Evolutionary conservation across 148 eudicot species (phyloP), one percentile per base, ranked within the genome.

Genomic region (Dysphania ambrosioides): DNA sequence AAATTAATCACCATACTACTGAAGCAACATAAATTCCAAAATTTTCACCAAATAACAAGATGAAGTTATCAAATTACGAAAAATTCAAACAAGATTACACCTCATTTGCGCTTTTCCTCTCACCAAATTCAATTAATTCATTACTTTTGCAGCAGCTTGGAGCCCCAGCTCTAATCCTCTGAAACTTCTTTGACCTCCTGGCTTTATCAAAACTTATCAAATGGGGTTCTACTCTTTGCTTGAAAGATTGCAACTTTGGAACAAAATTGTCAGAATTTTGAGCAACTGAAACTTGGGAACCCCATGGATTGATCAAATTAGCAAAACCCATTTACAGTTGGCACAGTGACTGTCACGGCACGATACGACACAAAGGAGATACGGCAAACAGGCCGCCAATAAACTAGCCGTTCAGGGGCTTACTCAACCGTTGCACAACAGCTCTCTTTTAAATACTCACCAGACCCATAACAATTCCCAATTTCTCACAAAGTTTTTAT

Each of bases 41-140:
- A 3, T n/a, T n/a, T 5, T 59, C 44, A 65, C 31, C 41, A n/a
- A 32, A 65, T 38, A 62, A 56, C 5, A 19, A 65, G 6, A 44
- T 2, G 36, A 49, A 75, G 3, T 36, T 23, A 36, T 65, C 1
- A 27, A 13, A 51, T 26, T 24, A 5, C 4, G 24, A 42, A 24
- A 2, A 51, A 75, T 30, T 12, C 7, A 66, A 44, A 21, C 12
- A 8, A 56, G 21, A 40, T 6, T 35, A 41, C 86, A 91, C 98
- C 98, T 91, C 88, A 81, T 77, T 72, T 27, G 96, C 85, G 81
- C 98, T 94, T n/a, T 82, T 85, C 81, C 98, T 88, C 66, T 90
- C 88, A 30, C 90, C 88, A 79, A 86, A 85, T 59, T 82, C 81
- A 71, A 73, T 63, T 51, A 77, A 31, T 40, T 87, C 80, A 13